Evolutionary conservation across 495 filamentous ascomycete species (phyloP), one percentile per base, ranked within the genome.

Genomic region (Chaetomium tenue): DNA sequence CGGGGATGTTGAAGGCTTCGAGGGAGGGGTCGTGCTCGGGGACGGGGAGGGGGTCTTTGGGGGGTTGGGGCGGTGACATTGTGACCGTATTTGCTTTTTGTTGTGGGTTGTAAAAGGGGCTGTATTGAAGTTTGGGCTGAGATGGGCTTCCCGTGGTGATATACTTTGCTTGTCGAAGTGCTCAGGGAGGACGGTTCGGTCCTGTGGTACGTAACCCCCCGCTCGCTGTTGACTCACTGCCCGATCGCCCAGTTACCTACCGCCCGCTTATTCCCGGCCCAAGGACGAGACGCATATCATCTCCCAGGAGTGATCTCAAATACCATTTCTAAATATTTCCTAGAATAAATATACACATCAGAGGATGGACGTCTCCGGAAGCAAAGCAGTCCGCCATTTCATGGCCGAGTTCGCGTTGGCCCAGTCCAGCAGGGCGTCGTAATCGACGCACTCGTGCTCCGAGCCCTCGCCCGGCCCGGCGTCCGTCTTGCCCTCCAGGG

Each of bases 391-490:
- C 16, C 64, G 50, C 64, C 61, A 70, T 25, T 62, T 55, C 68
- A 66, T 67, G 3, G 68, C 68, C 13, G 59, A 51, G 47, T 74
- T 70, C 63, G 74, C 64, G 42, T 81, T 79, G 12, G 77, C 75
- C 78, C 78, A 81, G 5, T 58, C 59, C 37, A 76, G 64, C 63
- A 81, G 46, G 13, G 65, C 73, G 42, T 79, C 77, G 60, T 79
- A 81, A 54, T 79, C 77, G 1, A 54, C 66, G n/a, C 78, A 81
- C 47, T 71, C 63, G 44, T 81, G 78, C 8, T 64, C 64, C 1
- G 76, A 78, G n/a, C 78, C 78, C 74, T 78, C 79, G 1, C 77
- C 77, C 12, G 77, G 77, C 13, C 77, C 77, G 0, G 67, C 70
- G 5, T 77, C 77, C 5, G 76, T 76, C 51, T 78, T 71, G 12